These are phyloP conservation scores for Lichtheimia corymbifera DNA, from an alignment of 371 early-diverging fungal genomes.

Conservation along the genomic window DNA sequence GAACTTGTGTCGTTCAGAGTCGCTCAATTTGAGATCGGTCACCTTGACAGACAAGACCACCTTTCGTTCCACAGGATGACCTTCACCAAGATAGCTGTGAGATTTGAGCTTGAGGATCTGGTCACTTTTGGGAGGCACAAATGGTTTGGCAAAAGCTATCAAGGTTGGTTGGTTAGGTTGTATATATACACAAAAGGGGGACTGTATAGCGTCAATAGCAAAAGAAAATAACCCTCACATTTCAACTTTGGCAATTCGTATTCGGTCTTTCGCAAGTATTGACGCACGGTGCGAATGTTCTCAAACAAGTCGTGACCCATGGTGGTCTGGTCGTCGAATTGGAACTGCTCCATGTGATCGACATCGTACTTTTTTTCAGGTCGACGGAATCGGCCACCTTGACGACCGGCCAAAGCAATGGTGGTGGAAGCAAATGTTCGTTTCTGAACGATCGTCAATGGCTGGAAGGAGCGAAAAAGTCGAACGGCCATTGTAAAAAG, in stretches of 20 bases:
- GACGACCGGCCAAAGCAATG: slow-evolving; percentile 37
- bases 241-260: slow-evolving; percentile 67
- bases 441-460: slow-evolving; percentile 4
- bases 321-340: slow-evolving; percentile 63
- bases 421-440: slow-evolving; percentile 32
- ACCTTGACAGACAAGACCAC: slow-evolving; percentile 61
- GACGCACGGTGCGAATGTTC: slow-evolving; percentile 60
- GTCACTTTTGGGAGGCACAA: slow-evolving; percentile 51
- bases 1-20: slow-evolving; percentile 58
- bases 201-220: slow-evolving; percentile 9
- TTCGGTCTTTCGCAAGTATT: slow-evolving; percentile 65
- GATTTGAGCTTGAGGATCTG: slow-evolving; percentile 63
- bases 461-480: neutral
- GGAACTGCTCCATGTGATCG: slow-evolving; percentile 54
- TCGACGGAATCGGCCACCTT: slow-evolving; percentile 31
- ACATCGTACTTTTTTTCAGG: slow-evolving; percentile 54
- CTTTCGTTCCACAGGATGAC: slow-evolving; percentile 63
- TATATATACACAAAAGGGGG: neutral
- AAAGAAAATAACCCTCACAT: slow-evolving; percentile 27
- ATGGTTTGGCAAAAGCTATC: slow-evolving; percentile 59
- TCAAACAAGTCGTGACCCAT: slow-evolving; percentile 59
- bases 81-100: slow-evolving; percentile 62
- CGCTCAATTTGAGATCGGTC: slow-evolving; percentile 48
- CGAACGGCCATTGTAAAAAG: slow-evolving; percentile 7
- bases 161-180: neutral